Conservation (phyloP, 805 yeast genomes). For the Candida pini region DNA sequence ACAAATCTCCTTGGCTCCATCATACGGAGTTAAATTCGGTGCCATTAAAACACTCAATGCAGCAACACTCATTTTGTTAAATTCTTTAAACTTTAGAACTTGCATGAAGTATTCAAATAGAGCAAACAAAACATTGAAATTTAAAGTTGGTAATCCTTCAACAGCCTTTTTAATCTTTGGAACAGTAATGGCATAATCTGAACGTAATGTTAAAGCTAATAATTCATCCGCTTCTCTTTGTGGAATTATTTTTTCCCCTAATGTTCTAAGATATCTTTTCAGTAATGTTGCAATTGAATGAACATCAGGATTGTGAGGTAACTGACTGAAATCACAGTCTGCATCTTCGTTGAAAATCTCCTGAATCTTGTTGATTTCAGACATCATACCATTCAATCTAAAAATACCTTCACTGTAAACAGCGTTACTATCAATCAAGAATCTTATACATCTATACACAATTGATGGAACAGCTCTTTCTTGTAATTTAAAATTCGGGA, state of each 20-base stretch:
- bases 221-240: constrained; percentile 31
- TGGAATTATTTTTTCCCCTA: constrained; percentile 67
- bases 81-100: constrained; percentile 53
- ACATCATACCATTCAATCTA: constrained; percentile 83
- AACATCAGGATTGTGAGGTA: constrained; percentile 54
- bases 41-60: constrained; percentile 44
- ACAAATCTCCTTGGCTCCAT: constrained; percentile 30
- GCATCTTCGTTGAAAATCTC: constrained; percentile 59
- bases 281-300: constrained; percentile 84
- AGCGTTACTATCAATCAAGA: constrained; percentile 59
- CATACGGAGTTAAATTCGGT: constrained; percentile 29
- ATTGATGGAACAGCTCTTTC: constrained; percentile 62
- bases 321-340: constrained; percentile 60
- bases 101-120: constrained; percentile 63
- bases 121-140: constrained; percentile 54
- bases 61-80: constrained; percentile 78
- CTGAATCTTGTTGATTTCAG: constrained; percentile 63
- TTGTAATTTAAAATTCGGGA: constrained; percentile 39
- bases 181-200: constrained; percentile 19
- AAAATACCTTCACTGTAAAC: constrained; percentile 87
- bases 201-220: constrained; percentile 30
- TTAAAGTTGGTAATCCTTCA: constrained; percentile 46
- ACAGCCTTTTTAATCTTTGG: constrained; percentile 27
- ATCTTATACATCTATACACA: constrained; percentile 68
- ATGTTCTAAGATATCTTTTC: constrained; percentile 73